These are phyloP conservation scores for Citrus medica DNA, from an alignment of 345 rosid species.

Conservation along the genomic window DNA sequence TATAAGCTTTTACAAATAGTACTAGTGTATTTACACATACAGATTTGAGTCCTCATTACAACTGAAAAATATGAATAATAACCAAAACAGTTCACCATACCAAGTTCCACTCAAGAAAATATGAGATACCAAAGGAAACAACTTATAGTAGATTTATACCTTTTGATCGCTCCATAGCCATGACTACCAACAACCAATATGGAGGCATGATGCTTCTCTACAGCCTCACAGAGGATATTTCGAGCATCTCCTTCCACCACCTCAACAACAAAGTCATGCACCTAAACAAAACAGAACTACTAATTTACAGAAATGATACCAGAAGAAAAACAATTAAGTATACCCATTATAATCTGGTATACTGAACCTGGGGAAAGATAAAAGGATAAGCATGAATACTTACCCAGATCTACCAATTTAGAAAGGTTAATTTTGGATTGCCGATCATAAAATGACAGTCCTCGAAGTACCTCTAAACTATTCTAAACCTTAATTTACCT, in stretches of 20 bases:
- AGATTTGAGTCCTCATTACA: background rate
- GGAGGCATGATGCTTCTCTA: conserved; percentile 79
- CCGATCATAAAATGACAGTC: no score
- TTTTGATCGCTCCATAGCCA: conserved; percentile 95
- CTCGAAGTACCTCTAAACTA: no score
- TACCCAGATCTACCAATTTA: background rate
- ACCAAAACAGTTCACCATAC: background rate
- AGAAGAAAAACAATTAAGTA: background rate
- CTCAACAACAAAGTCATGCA: conserved; percentile 45
- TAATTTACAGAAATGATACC: conserved; percentile 7
- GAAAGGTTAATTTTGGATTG: no score
- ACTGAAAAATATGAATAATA: background rate
- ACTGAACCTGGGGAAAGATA: background rate
- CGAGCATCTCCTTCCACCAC: conserved; percentile 90
- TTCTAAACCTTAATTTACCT: no score
- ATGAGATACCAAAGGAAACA: background rate
- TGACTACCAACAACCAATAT: conserved; percentile 92
- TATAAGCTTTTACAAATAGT: background rate
- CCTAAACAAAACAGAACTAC: conserved; percentile 38
- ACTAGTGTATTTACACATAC: background rate
- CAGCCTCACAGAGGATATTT: conserved; percentile 85
- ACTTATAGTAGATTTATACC: conserved; percentile 29
- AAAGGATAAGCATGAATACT: background rate
- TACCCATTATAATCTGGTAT: background rate
- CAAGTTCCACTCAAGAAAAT: background rate